Base-by-base conservation (phyloP, 768 basidiomycete genomes). In the Rhodotorula babjevae region DNA sequence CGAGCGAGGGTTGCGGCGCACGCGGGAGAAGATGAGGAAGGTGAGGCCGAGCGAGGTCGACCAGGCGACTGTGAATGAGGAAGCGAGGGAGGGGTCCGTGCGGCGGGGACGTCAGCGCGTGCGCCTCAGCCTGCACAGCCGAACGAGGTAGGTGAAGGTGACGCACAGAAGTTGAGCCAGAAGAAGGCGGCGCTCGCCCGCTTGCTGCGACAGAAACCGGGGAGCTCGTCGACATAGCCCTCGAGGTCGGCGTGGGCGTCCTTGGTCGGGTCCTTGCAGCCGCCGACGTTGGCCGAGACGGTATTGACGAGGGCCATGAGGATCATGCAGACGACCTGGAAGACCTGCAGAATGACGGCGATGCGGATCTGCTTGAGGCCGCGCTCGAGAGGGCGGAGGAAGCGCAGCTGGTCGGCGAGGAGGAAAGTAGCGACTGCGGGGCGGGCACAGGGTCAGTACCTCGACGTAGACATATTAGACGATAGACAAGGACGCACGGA, bases 141-240 rank as follows among this genome's bases (percentile, higher is more conserved):
- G n/a, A n/a, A n/a, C n/a, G n/a, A n/a, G n/a, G n/a, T n/a, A n/a
- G n/a, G n/a, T n/a, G n/a, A n/a, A n/a, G n/a, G n/a, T n/a, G 56
- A 76, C 56, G 66, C 62, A 73, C 69, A 40, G 52, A 75, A 60
- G 29, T 50, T 66, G 44, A 79, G 60, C 77, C 77, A 79, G 55
- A 75, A 72, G 67, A 79, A 79, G 3, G 77, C 78, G 2, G 77
- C 75, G 8, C 63, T 66, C 25, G 78, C 78, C 11, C 76, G 66
- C 64, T 79, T 79, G 63, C 72, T 67, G 29, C 68, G 29, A 56
- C 78, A 79, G 69, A 78, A 78, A 0, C 63, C 63, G 6, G 69
- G 64, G 33, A 79, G 65, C 9, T 61, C 73, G 36, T 75, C 76
- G 8, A 61, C 36, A 55, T 71, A 78, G 19, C 71, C 75, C 11